Base-by-base conservation (phyloP, 192 early-diverging fungal genomes). In the Entomortierella parvispora region DNA sequence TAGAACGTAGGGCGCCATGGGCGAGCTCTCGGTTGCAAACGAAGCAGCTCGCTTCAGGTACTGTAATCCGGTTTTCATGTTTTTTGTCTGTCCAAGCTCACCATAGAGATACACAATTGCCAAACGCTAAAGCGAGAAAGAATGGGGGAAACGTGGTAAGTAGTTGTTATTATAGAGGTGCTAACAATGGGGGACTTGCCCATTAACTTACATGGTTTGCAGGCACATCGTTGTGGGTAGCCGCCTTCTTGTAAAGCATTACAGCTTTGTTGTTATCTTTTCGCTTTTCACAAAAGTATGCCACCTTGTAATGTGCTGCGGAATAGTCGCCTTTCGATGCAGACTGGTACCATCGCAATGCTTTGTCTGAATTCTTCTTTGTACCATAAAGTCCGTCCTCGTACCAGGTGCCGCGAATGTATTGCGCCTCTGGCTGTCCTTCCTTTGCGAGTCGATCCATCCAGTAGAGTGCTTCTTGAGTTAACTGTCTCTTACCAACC, bases 11-110 rank as follows among this genome's bases (percentile, higher is more conserved):
- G 95, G 85, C 20, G 91, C 90, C 60, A 93, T 85, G 2, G 91
- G 88, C 66, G 90, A 91, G 23, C 82, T 83, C 17, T 82, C 69
- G 51, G 80, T 85, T 4, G 95, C 89, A 66, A 90, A 90, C 22
- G 88, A 79, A 2, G 94, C 90, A 1, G 94, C 85, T 40, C 93
- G 84, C 68, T 92, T 89, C 58, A 98, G 83, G 79, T 92, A 96
- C 42, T 90, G 89, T 56, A 98, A 82, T 18, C 91, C 94, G 71
- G 94, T 89, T 52, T 92, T 92, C 45, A 89, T 72, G 67, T 94
- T 91, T 52, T 79, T 80, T 43, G 81, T 81, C 65, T 91, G 89
- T 57, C 87, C 83, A 20, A 96, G 79, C 45, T 88, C 83, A 54
- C 95, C 95, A n/a, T 87, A 81, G 54, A 96, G 79, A 29, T 91